Conservation (phyloP, 177 flowering plant genomes). For the Vitis hybrid region DNA sequence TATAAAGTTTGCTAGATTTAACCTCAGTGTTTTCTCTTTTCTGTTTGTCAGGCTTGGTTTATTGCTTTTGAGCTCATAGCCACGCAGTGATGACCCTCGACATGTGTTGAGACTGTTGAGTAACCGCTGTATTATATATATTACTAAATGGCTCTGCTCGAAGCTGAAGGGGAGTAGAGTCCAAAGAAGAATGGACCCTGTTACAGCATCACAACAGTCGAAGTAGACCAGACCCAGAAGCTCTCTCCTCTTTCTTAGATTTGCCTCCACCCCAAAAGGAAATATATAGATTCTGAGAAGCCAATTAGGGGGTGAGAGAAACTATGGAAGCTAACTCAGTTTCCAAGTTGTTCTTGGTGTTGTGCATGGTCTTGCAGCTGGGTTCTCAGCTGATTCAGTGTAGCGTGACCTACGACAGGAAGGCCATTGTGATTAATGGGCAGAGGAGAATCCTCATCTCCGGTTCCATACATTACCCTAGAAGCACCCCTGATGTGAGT, state of each 20-base stretch:
- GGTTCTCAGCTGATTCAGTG: conserved; percentile 38
- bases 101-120: conserved; percentile 6
- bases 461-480: conserved; percentile 85
- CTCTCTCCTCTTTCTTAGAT: conserved; percentile 11
- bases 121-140: conserved; percentile 7
- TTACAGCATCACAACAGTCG: background rate
- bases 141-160: background rate
- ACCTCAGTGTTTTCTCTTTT: background rate
- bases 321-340: conserved; percentile 40
- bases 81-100: conserved; percentile 16
- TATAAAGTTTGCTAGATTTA: background rate
- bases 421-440: conserved; percentile 67
- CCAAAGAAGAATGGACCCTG: conserved; percentile 13
- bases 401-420: conserved; percentile 65
- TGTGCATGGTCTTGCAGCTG: conserved; percentile 26
- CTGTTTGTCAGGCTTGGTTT: conserved; percentile 9
- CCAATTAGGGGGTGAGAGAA: conserved; percentile 5
- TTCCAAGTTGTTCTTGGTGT: conserved; percentile 20
- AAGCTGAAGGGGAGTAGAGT: background rate
- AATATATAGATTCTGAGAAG: background rate
- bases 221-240: background rate
- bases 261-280: conserved; percentile 5
- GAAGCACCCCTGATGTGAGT: conserved; percentile 82
- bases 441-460: conserved; percentile 74
- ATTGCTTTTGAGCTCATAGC: conserved; percentile 7